phyloP scores from a whole-genome alignment of 78 protist species.

The Cavenderia fasciculata region DNA sequence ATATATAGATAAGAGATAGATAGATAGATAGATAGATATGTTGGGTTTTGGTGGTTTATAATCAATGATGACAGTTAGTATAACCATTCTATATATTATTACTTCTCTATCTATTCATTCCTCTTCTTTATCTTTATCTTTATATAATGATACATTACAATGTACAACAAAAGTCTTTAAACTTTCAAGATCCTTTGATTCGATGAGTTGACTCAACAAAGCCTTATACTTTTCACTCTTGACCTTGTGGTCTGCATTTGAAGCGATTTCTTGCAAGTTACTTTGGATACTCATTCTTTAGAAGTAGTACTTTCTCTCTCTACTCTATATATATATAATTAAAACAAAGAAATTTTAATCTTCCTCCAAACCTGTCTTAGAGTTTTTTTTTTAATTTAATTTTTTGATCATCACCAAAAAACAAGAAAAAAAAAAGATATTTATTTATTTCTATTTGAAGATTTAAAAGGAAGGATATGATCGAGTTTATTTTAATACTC shows the following conservation, averaged over 20 bases:
- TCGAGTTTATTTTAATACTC: no score
- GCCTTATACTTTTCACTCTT: conserved; percentile 81
- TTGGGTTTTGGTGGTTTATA: not conserved
- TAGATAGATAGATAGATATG: not conserved
- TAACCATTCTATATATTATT: not conserved
- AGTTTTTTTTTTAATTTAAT: no score
- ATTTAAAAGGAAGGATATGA: no score
- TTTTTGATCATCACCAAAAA: no score
- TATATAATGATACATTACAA: conserved; percentile 38
- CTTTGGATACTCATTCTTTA: no score
- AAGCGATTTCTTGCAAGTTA: conserved; percentile 52
- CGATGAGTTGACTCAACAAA: conserved; percentile 20
- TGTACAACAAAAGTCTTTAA: conserved; percentile 58
- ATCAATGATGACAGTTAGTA: not conserved
- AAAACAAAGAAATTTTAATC: no score
- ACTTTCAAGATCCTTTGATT: not conserved
- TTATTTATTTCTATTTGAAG: no score
- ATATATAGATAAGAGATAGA: not conserved
- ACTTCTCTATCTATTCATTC: not conserved
- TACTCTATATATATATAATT: no score
- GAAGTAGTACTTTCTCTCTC: no score
- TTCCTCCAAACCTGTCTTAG: no score
- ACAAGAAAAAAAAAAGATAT: no score
- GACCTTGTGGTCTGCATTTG: conserved; percentile 59
- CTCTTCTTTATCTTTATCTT: not conserved